Conservation (phyloP, 2,329 filamentous ascomycete genomes). For the Lachnellula occidentalis region DNA sequence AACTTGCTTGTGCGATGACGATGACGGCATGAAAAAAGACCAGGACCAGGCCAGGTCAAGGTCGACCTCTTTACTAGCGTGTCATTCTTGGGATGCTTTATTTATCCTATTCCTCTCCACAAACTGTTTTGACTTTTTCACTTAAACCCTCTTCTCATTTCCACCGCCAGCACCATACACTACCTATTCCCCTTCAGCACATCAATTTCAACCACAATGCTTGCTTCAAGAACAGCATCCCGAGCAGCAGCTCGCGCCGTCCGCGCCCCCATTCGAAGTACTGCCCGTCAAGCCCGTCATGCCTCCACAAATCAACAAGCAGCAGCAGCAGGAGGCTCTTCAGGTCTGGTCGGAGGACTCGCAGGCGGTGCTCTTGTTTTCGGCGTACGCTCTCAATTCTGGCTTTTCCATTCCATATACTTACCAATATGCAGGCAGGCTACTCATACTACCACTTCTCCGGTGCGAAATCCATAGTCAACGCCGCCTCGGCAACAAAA, state of each 20-base stretch:
- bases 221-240: constrained; percentile 24
- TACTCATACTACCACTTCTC: constrained; percentile 51
- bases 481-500: constrained; percentile 50
- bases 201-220: constrained; percentile 13
- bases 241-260: constrained; percentile 22
- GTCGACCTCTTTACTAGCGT: neutral
- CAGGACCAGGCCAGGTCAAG: no score
- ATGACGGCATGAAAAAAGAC: no score
- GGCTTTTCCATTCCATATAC: neutral
- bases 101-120: neutral
- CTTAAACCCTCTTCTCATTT: neutral
- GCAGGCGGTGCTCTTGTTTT: constrained; percentile 45
- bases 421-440: constrained; percentile 28
- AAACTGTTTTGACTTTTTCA: neutral
- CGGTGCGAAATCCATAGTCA: constrained; percentile 37
- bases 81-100: neutral
- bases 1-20: no score
- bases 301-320: constrained; percentile 19
- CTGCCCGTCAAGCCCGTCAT: constrained; percentile 28
- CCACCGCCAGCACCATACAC: no score
- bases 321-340: constrained; percentile 28
- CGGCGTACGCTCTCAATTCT: constrained; percentile 17
- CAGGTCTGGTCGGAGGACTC: constrained; percentile 42
- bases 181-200: neutral
- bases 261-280: constrained; percentile 21